Percentiles rank a stretch among this genome's conserved stretches.
Conservation (phyloP, 495 filamentous ascomycete species). For the Penicillium goetzii region DNA sequence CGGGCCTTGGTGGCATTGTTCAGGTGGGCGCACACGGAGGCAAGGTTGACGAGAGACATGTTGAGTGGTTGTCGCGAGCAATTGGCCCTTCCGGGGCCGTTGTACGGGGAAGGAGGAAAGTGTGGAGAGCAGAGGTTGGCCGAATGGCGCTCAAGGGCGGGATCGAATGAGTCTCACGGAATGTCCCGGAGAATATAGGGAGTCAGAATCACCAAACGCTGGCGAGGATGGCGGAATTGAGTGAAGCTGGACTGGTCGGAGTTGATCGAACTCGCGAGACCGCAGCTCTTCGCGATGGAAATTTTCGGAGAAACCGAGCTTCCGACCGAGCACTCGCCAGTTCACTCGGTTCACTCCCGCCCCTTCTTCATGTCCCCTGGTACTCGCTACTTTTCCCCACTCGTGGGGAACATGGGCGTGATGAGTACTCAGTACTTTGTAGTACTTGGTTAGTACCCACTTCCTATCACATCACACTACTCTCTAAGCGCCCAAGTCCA, state of each 20-base stretch:
- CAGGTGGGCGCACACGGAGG: slow-evolving; percentile 86
- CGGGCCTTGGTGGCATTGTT: slow-evolving; percentile 89
- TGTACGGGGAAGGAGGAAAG: slow-evolving; percentile 19
- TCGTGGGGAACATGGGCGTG: background rate
- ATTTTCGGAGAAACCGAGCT: slow-evolving; percentile 50
- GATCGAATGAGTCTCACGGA: background rate
- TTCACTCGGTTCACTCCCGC: background rate
- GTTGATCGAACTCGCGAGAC: slow-evolving; percentile 14
- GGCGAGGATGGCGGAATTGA: slow-evolving; percentile 1
- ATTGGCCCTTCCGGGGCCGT: slow-evolving; percentile 29
- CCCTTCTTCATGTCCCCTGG: background rate
- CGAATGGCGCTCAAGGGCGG: background rate
- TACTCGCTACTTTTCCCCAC: slow-evolving; percentile 7
- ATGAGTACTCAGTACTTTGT: slow-evolving; percentile 25
- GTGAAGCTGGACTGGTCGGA: slow-evolving; percentile 9
- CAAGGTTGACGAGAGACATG: slow-evolving; percentile 87
- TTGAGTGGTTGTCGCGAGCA: slow-evolving; percentile 31
- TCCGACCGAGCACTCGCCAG: slow-evolving; percentile 21
- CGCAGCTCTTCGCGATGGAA: slow-evolving; percentile 36
- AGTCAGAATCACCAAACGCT: background rate
- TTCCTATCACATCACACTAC: slow-evolving; percentile 29
- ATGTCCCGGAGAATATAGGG: background rate
- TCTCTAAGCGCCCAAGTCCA: slow-evolving; percentile 30
- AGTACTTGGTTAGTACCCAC: background rate
- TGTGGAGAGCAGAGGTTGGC: background rate